A percentile compares a stretch with the other conserved stretches of the same genome.
These are phyloP conservation scores for Chalciporus sp. DNA, from an alignment of 1,284 basidiomycete genomes.

Conservation along the genomic window DNA sequence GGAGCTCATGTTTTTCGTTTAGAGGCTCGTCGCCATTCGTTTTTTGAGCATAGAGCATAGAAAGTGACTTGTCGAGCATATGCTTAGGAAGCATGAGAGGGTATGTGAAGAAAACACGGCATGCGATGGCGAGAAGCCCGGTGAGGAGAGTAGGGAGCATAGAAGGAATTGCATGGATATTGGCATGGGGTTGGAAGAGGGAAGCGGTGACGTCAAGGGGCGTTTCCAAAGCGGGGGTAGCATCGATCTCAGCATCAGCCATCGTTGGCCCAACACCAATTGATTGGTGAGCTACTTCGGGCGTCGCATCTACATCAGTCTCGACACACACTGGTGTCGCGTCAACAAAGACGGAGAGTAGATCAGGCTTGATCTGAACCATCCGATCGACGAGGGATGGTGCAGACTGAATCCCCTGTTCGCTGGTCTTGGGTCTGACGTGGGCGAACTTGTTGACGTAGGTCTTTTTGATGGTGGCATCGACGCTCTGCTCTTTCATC, in stretches of 20 bases:
- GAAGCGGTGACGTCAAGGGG: constrained; percentile 29
- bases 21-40: constrained; percentile 32
- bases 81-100: constrained; percentile 48
- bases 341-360: constrained; percentile 48
- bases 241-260: constrained; percentile 35
- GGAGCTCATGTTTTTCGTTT: constrained; percentile 34
- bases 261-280: constrained; percentile 40
- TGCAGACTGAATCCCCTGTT: constrained; percentile 50
- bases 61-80: constrained; percentile 38
- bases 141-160: constrained; percentile 45
- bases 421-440: constrained; percentile 46
- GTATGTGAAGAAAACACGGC: constrained; percentile 45
- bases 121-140: constrained; percentile 46
- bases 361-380: constrained; percentile 47
- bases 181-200: constrained; percentile 27
- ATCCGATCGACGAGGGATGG: constrained; percentile 47
- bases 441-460: constrained; percentile 50
- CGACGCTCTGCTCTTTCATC: constrained; percentile 52
- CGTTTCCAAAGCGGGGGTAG: constrained; percentile 27
- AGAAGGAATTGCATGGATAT: constrained; percentile 30
- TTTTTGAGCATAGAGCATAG: constrained; percentile 35
- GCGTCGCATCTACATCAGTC: constrained; percentile 36
- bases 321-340: constrained; percentile 41
- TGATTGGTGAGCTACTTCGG: constrained; percentile 38
- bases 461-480: constrained; percentile 50